These are phyloP conservation scores for Coniophora puteana DNA, from an alignment of 1,284 basidiomycete genomes.

Conservation along the genomic window DNA sequence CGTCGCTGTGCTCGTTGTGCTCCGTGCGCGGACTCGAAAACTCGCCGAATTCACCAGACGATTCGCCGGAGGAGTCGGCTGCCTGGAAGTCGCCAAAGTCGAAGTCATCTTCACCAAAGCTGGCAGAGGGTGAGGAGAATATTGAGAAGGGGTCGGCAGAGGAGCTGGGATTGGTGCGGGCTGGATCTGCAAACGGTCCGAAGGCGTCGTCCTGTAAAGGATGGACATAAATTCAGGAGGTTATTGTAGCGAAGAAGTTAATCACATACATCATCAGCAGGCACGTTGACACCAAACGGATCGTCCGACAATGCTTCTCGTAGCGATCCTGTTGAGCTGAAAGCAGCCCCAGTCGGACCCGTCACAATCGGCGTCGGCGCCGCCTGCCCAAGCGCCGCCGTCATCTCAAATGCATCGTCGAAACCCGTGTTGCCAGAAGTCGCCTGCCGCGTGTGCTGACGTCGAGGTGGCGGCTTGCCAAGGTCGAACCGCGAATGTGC, in stretches of 20 bases:
- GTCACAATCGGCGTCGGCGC: too few relatives aligned
- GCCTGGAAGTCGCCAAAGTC: slow-evolving; percentile 80
- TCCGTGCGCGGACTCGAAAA: too few relatives aligned
- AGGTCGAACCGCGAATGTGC: slow-evolving; percentile 69
- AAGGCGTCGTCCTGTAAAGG: slow-evolving; percentile 51
- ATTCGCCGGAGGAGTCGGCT: slow-evolving; percentile 31
- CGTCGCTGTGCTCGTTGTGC: too few relatives aligned
- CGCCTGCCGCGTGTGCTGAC: slow-evolving; percentile 46
- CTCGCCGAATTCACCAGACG: too few relatives aligned
- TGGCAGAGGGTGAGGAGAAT: slow-evolving; percentile 49
- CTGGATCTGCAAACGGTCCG: slow-evolving; percentile 72
- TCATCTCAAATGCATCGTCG: slow-evolving; percentile 34
- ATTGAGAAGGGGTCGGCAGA: slow-evolving; percentile 64
- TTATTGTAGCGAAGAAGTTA: slow-evolving; percentile 3
- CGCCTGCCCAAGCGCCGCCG: too few relatives aligned
- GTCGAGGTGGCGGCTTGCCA: slow-evolving; percentile 49
- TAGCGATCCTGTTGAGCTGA: slow-evolving; percentile 23
- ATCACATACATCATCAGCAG: slow-evolving; percentile 47
- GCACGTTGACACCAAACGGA: slow-evolving; percentile 48
- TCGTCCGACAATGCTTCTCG: slow-evolving; percentile 39
- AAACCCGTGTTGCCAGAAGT: slow-evolving; percentile 50
- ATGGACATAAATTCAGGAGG: slow-evolving; percentile 6
- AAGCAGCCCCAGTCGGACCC: too few relatives aligned
- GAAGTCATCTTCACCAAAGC: slow-evolving; percentile 59
- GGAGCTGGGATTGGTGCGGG: slow-evolving; percentile 38